Conservation (phyloP, 2,329 filamentous ascomycete genomes). For the Curvularia spicifera region DNA sequence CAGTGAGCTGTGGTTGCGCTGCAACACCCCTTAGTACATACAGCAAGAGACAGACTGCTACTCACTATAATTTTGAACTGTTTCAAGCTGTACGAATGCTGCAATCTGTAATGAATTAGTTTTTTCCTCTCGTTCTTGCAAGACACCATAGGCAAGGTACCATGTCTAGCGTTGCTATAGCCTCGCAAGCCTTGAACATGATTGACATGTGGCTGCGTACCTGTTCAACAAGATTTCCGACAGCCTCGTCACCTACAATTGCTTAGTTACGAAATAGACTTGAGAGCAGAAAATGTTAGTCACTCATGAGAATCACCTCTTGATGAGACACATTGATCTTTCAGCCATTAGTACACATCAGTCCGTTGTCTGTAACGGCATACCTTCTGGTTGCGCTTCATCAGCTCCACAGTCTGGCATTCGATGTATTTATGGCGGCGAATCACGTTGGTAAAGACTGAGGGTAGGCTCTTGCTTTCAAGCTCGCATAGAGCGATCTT, state of each 20-base stretch:
- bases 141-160: conserved; percentile 48
- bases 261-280: conserved; percentile 7
- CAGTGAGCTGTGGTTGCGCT: conserved; percentile 70
- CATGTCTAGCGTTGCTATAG: conserved; percentile 87
- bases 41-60: neutral
- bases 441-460: conserved; percentile 77
- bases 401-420: conserved; percentile 83
- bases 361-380: neutral
- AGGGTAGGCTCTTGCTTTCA: conserved; percentile 65
- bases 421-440: conserved; percentile 78
- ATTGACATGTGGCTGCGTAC: conserved; percentile 73
- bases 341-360: conserved; percentile 37
- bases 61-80: conserved; percentile 64
- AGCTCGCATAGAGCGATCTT: conserved; percentile 68
- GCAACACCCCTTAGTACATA: conserved; percentile 13
- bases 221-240: conserved; percentile 73
- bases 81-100: conserved; percentile 66
- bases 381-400: conserved; percentile 72
- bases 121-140: neutral
- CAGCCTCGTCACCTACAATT: conserved; percentile 65
- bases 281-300: neutral
- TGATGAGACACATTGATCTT: conserved; percentile 79
- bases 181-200: conserved; percentile 85
- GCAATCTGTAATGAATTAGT: conserved; percentile 30
- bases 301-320: conserved; percentile 80